Percentiles rank a stretch among this genome's conserved stretches.
Conservation (phyloP, 2,329 filamentous ascomycete species). For the Aspergillus sp. region DNA sequence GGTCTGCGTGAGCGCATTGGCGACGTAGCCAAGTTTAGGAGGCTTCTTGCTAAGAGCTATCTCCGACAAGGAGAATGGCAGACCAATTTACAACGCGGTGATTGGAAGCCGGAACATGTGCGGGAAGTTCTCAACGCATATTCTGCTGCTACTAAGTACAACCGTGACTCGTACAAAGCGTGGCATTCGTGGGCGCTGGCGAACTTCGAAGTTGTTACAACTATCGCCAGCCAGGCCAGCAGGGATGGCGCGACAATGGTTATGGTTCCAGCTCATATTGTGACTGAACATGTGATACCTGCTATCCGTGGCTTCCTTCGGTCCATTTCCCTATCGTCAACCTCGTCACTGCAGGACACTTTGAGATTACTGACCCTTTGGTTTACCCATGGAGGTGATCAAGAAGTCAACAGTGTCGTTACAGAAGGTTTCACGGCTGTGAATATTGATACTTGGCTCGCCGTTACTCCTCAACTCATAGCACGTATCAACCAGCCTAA, state of each 20-base stretch:
- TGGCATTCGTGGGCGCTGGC: slow-evolving; percentile 99
- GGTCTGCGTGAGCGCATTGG: slow-evolving; percentile 36
- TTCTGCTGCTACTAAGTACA: slow-evolving; percentile 85
- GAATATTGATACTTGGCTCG: slow-evolving; percentile 96
- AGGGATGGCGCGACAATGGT: slow-evolving; percentile 45
- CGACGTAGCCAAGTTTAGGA: slow-evolving; percentile 54
- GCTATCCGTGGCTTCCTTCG: slow-evolving; percentile 96
- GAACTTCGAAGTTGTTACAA: slow-evolving; percentile 96
- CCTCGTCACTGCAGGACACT: slow-evolving; percentile 92
- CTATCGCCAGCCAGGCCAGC: slow-evolving; percentile 64
- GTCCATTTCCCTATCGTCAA: slow-evolving; percentile 86
- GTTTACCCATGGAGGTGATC: slow-evolving; percentile 87
- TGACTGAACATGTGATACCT: slow-evolving; percentile 86
- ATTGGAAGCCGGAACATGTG: slow-evolving; percentile 83
- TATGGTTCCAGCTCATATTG: slow-evolving; percentile 59
- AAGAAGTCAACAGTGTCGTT: slow-evolving; percentile 82
- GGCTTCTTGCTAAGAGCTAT: slow-evolving; percentile 89
- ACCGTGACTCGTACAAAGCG: slow-evolving; percentile 95
- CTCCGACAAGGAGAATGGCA: slow-evolving; percentile 97
- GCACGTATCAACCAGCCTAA: slow-evolving; percentile 97
- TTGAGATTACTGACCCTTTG: slow-evolving; percentile 87
- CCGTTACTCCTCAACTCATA: slow-evolving; percentile 96
- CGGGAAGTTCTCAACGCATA: slow-evolving; percentile 89
- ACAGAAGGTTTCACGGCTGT: slow-evolving; percentile 88
- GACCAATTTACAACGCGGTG: slow-evolving; percentile 74